Conservation (phyloP, 768 basidiomycete species). For the Fibroporia radiculosa region DNA sequence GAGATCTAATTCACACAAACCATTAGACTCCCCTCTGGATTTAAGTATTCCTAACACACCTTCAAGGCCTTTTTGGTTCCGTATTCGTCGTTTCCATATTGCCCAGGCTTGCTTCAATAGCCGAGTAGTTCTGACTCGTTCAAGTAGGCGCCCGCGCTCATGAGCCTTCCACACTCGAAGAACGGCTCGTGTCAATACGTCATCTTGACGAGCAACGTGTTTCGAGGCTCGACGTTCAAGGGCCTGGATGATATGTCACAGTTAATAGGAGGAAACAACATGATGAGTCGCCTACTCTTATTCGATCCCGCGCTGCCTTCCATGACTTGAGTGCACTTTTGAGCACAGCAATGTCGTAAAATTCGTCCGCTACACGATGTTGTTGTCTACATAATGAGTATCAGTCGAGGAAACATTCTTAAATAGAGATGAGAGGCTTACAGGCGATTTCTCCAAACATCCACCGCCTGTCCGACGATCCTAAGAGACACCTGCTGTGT, state of each 20-base stretch:
- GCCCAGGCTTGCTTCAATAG: constrained; percentile 39
- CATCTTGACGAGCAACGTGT: constrained; percentile 48
- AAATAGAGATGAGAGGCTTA: constrained; percentile 25
- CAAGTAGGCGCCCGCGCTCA: constrained; percentile 52
- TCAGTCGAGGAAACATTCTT: constrained; percentile 1
- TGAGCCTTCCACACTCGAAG: constrained; percentile 62
- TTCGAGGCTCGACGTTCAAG: constrained; percentile 51
- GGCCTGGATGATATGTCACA: constrained; percentile 29
- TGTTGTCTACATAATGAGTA: constrained; percentile 31
- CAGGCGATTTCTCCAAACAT: constrained; percentile 51
- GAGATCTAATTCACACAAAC: constrained; percentile 26
- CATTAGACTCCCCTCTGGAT: too few species aligned
- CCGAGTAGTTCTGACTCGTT: constrained; percentile 40
- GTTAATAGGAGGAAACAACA: background rate
- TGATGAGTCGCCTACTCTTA: constrained; percentile 35
- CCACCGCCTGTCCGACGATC: constrained; percentile 39
- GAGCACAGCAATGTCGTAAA: constrained; percentile 34
- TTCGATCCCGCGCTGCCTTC: constrained; percentile 42
- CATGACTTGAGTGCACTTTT: constrained; percentile 45
- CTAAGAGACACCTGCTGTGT: constrained; percentile 37
- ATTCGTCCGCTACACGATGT: constrained; percentile 34
- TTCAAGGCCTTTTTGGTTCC: constrained; percentile 32
- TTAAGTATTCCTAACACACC: constrained; percentile 26
- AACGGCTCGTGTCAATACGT: constrained; percentile 49
- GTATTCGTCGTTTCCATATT: constrained; percentile 42